Base-by-base conservation (phyloP, 108 stramenopile species). In the Aurantiochytrium sp. region DNA sequence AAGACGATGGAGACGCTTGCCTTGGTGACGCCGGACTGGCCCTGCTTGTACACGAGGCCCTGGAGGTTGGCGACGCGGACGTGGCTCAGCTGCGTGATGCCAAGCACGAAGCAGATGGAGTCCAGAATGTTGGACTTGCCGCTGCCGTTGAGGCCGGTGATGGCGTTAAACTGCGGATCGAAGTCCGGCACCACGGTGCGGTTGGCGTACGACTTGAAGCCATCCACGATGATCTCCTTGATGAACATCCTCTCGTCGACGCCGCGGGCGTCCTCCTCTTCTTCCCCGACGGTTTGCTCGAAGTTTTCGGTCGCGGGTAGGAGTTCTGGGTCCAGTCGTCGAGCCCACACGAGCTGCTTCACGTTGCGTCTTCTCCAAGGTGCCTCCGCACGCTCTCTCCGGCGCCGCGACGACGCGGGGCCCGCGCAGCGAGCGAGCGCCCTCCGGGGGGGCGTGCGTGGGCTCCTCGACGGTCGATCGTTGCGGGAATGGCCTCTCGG, bases 161-260 rank as follows among this genome's bases (percentile, higher is more conserved):
- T 99, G 68, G 99, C 99, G 86, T 99, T 99, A 93, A 99, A 99
- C 86, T 97, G 95, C n/a, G 96, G 95, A 90, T 99, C 99, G 89
- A 99, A 98, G 15, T 97, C 98, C 55, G 96, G 94, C 65, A 99
- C 94, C 22, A 98, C 97, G 39, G 99, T 99, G 52, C 96, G 91
- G 68, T 94, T 95, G 55, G 99, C 99, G 90, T 99, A 99, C 81
- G 96, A 97, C 92, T 99, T 99, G 95, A 99, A 99, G 41, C 99
- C 99, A 88, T 99, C 99, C 87, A 99, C 94, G 68, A 99, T 94
- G 86, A 99, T 93, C 91, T 98, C 96, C 89, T 97, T 93, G 89
- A 99, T 96, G 87, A 95, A 91, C 99, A 99, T 99, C 59, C 19
- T 52, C 50, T 17, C 17, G 24, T 30, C 59, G 22, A 1, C 24